Base-by-base conservation (phyloP, 495 filamentous ascomycete species). In the Neurospora africana region DNA sequence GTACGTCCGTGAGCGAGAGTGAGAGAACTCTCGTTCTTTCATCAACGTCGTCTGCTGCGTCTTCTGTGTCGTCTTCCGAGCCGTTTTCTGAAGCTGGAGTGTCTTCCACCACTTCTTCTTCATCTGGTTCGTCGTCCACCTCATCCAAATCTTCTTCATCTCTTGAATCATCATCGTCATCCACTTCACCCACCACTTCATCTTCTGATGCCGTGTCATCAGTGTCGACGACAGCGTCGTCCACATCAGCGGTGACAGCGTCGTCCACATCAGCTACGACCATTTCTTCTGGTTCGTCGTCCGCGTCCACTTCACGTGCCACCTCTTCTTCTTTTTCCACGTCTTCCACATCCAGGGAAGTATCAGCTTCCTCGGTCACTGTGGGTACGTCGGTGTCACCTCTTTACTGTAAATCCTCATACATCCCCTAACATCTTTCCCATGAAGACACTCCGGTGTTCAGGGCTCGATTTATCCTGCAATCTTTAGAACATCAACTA, bases 361-460 rank as follows among this genome's bases (percentile, higher is more conserved):
- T 68, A 40, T 44, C 72, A 43, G 72, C 78, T 70, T 78, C 77
- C 53, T 74, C 74, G 36, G 69, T 71, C 44, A 40, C 75, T 43
- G 78, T 74, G 75, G 77, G 76, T 78, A 78, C 58, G 78, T 78
- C 67, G 58, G 68, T 70, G n/a, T 71, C 21, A 11, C 43, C 19
- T 39, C 53, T 65, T 65, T 17, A 30, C 15, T 65, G 53, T 65
- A 65, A 65, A 65, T 33, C 2, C 53, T 27, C 53, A 4, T 61
- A 33, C 15, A 65, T 9, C 53, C 23, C 27, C 53, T 2, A 6
- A 33, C 11, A n/a, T 13, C 37, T 27, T 9, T 19, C 8, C 23
- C n/a, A 23, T n/a, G 4, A 70, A 65, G 53, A 65, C 53, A 65
- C 53, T 65, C 30, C 53, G 23, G 27, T 33, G 27, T 33, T 65